These are phyloP conservation scores for Neurospora tetraspora DNA, from an alignment of 495 filamentous ascomycete genomes.

Conservation along the genomic window DNA sequence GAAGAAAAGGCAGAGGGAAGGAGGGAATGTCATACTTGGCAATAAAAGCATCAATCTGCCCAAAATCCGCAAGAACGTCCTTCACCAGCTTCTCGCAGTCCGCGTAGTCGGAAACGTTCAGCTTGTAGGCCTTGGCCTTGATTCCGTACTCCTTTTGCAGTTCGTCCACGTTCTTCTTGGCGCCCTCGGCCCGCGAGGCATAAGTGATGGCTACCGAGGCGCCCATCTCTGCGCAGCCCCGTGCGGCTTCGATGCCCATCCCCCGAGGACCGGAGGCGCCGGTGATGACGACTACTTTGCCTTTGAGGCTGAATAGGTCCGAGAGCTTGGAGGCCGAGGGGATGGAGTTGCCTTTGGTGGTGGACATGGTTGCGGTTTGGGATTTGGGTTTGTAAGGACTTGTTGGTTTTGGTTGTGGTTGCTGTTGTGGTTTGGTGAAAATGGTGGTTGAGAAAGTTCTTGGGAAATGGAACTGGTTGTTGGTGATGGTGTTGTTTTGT, in stretches of 20 bases:
- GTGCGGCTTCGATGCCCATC: constrained; percentile 39
- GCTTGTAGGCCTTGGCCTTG: constrained; percentile 55
- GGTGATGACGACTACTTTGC: constrained; percentile 44
- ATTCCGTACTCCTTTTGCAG: constrained; percentile 40
- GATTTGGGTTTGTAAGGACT: accelerated
- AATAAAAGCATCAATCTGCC: constrained; percentile 39
- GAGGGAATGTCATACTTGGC: constrained; percentile 32
- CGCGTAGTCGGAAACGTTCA: constrained; percentile 51
- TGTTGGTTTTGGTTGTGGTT: background rate
- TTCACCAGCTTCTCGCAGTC: constrained; percentile 44
- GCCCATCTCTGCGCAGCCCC: constrained; percentile 42
- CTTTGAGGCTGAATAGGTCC: constrained; percentile 42
- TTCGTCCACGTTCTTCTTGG: constrained; percentile 47
- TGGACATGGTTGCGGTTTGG: constrained; percentile 1
- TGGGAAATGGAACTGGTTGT: background rate
- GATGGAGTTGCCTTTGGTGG: constrained; percentile 11
- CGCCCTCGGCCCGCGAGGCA: constrained; percentile 37
- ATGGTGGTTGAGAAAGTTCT: background rate
- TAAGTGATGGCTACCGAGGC: constrained; percentile 42
- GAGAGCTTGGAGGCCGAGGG: constrained; percentile 22
- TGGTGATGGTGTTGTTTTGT: background rate
- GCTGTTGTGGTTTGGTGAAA: background rate
- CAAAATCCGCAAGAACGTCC: constrained; percentile 45
- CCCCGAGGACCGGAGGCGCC: constrained; percentile 42
- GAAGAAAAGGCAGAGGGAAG: background rate